Base-by-base conservation (phyloP, 139 green algal species). In the Tetradesmus lagerheimii region DNA sequence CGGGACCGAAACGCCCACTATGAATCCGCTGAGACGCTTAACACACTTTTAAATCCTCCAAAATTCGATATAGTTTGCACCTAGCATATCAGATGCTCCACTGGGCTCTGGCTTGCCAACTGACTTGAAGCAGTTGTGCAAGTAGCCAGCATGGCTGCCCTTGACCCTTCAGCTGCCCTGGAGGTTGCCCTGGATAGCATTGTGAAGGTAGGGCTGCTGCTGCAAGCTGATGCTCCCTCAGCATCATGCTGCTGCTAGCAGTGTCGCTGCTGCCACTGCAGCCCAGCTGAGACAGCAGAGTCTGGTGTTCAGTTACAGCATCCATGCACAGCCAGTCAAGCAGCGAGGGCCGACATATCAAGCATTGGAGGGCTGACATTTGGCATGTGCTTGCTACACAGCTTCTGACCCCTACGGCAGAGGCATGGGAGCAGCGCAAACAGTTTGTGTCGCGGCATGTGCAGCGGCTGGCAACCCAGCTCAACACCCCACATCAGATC, bases 181-280 rank as follows among this genome's bases (percentile, higher is more conserved):
- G 82, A 87, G 25, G 82, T 45, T 12, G 82, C 82, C 8, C 53
- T 87, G 11, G 35, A 31, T 15, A 38, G 35, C 27, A 53, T 87
- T 38, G 82, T 64, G 34, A 57, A 87, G 82, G 82, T 87, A 75
- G 2, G 82, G 35, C 18, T 37, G 0, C 71, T 20, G 71, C 71
- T 38, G 71, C 31, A 23, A 41, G 31, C 5, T 79, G 1, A n/a
- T 38, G 6, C 8, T 20, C 20, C 23, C 16, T 71, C 57, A 39
- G 31, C 71, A 29, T 38, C 29, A 38, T 20, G 12, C 9, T 79
- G 71, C 20, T 79, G 71, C n/a, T 29, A 79, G 11, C 71, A 38
- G n/a, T 79, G 71, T n/a, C 29, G 31, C 71, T 79, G 71, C 31
- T 79, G 71, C 27, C 1, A 12, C 66, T 76, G 66, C 66, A 37